Conservation (phyloP, 345 rosid species). For the Geranium brycei region DNA sequence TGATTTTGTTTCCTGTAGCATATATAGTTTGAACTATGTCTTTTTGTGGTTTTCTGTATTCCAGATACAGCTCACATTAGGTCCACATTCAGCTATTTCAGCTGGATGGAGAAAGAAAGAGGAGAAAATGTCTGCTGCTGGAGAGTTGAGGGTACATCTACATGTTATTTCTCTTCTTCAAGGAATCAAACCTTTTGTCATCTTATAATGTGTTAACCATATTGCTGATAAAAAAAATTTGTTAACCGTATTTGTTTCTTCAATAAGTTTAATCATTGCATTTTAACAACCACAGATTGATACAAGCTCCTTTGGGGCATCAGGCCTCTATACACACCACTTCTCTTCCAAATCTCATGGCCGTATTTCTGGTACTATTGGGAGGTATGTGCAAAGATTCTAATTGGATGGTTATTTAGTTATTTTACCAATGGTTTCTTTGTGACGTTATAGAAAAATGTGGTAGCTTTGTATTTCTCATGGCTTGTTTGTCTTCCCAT, state of each 20-base stretch:
- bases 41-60: constrained; percentile 7
- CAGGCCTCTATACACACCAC: constrained; percentile 58
- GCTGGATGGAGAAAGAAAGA: constrained; percentile 85
- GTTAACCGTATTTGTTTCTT: not conserved
- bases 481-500: not conserved
- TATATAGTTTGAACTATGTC: constrained; percentile 9
- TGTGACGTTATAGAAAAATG: not conserved
- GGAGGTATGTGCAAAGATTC: constrained; percentile 40
- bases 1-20: constrained; percentile 4
- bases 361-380: constrained; percentile 60
- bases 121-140: constrained; percentile 59
- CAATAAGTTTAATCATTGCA: not conserved
- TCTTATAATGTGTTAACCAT: not conserved
- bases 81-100: constrained; percentile 59
- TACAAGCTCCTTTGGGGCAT: constrained; percentile 57
- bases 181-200: no score
- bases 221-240: no score
- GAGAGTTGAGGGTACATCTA: constrained; percentile 54
- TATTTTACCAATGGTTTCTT: not conserved
- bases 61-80: constrained; percentile 70
- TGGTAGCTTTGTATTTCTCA: not conserved
- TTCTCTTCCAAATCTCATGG: constrained; percentile 81
- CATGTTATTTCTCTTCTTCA: not conserved
- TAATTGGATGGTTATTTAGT: not conserved
- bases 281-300: constrained; percentile 41